Base-by-base conservation (phyloP, 2,329 filamentous ascomycete species). In the Trichocomaceae sp. region DNA sequence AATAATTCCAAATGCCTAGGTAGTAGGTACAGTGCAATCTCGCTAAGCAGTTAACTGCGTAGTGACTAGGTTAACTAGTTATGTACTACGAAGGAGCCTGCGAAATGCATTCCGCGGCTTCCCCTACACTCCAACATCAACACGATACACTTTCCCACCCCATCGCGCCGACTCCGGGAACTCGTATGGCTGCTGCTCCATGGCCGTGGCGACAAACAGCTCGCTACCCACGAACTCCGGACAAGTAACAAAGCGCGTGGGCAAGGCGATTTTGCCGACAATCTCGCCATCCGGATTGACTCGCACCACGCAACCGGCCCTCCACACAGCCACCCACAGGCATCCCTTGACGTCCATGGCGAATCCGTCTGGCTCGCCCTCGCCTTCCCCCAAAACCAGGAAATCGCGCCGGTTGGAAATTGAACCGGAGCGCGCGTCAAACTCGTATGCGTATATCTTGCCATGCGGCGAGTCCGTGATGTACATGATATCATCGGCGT, bases 251-350 rank as follows among this genome's bases (percentile, higher is more conserved):
- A 89, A 87, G 58, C 79, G 79, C 12, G 90, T 95, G 4, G 90
- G 90, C 60, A 95, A 75, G 54, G 75, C 78, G 59, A 96, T 78
- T 73, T 90, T 82, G 6, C 88, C 90, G 5, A 91, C 77, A 29
- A 95, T 72, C 63, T 84, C 75, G 2, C 89, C 90, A 50, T 79
- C 70, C 4, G 84, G 82, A 47, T 80, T 83, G 64, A 96, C 85
- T 68, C 87, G 83, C 60, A 95, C 74, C 22, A 96, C 88, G 57
- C 83, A 81, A 57, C 81, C 77, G 59, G 86, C 87, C 52, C 90
- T 90, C 66, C 89, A 93, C n/a, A 93, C 78, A 7, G 89, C 88
- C 58, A 87, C 85, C 91, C 92, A 96, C 64, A 96, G 79, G 73
- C 87, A 86, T n/a, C 90, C 90, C 53, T 95, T 83, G 44, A 79